A percentile compares a stretch with the other conserved stretches of the same genome.
These are phyloP conservation scores for Pythium myriotylum DNA, from an alignment of 352 stramenopile species.

Conservation along the genomic window DNA sequence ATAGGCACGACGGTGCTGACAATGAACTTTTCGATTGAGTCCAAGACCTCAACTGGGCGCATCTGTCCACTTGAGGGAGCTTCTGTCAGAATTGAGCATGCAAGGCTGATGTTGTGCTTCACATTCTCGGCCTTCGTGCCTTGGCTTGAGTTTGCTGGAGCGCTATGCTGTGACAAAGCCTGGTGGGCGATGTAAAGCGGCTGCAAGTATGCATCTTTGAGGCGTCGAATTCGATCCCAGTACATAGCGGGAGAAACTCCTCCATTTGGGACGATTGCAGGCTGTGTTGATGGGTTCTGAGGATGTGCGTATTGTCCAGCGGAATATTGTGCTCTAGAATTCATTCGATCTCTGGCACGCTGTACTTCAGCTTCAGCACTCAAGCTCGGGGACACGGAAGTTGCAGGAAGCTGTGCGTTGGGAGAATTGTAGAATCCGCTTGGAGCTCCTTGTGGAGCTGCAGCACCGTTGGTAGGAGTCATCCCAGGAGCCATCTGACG, in stretches of 20 bases:
- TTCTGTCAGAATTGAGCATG: conserved; percentile 69
- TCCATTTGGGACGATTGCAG: conserved; percentile 6
- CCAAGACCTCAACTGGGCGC: conserved; percentile 65
- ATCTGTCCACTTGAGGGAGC: conserved; percentile 45
- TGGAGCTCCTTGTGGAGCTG: conserved; percentile 7
- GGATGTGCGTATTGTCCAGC: conserved; percentile 15
- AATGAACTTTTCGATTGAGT: conserved; percentile 84
- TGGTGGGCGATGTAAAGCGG: conserved; percentile 64
- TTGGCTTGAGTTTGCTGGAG: conserved; percentile 61
- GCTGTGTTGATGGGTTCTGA: conserved; percentile 5
- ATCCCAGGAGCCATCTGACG: conserved; percentile 6
- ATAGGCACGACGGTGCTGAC: conserved; percentile 78
- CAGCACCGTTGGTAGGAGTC: conserved; percentile 7
- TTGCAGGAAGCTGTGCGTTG: conserved; percentile 21
- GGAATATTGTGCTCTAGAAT: conserved; percentile 20
- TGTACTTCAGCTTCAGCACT: conserved; percentile 56
- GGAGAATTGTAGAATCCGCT: conserved; percentile 46
- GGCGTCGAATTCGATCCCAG: conserved; percentile 67
- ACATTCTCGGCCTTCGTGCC: conserved; percentile 76
- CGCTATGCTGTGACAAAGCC: conserved; percentile 66
- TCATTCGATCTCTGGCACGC: conserved; percentile 43
- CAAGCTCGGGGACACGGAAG: conserved; percentile 30
- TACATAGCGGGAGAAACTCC: conserved; percentile 50
- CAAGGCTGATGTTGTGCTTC: conserved; percentile 79
- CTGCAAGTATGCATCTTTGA: conserved; percentile 52